Percentiles rank a stretch among this genome's conserved stretches.
phyloP scores from a whole-genome alignment of 2,329 filamentous ascomycete species.

The Trichoderma gracile region DNA sequence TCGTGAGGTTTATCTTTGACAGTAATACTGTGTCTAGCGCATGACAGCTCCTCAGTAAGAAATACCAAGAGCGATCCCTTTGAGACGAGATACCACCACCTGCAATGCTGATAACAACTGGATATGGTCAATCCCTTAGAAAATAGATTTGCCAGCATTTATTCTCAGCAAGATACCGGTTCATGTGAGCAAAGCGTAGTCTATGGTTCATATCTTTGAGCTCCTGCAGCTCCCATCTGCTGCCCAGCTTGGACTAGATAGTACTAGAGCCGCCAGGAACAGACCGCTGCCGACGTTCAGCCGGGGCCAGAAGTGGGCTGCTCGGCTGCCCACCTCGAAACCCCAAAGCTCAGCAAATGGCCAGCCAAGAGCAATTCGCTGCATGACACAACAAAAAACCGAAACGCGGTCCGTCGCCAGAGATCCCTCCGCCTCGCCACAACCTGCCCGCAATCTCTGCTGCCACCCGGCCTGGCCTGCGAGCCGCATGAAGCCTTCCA shows the following conservation, averaged over 20 bases:
- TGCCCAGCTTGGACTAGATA: no score
- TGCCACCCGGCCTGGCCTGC: constrained; percentile 16
- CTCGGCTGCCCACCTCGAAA: constrained; percentile 21
- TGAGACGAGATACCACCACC: background rate
- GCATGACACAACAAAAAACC: constrained; percentile 15
- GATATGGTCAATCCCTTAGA: background rate
- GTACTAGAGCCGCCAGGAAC: background rate
- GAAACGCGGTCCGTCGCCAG: constrained; percentile 21
- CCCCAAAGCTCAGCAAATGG: background rate
- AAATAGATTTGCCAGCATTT: no score
- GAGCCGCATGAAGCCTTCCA: constrained; percentile 15
- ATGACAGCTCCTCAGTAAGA: background rate
- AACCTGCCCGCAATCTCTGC: constrained; percentile 6
- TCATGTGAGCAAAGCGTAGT: no score
- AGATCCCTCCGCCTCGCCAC: constrained; percentile 2
- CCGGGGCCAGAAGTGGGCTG: constrained; percentile 19
- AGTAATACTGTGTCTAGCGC: background rate
- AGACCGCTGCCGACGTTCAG: constrained; percentile 14
- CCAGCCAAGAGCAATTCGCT: constrained; percentile 4
- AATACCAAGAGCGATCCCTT: background rate
- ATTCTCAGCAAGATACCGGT: no score
- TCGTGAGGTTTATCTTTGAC: background rate
- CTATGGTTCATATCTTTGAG: no score
- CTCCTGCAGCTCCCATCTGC: no score
- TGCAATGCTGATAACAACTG: background rate